Evolutionary conservation across 148 eudicot genomes (phyloP), one percentile per base, ranked within the genome.

Genomic region (Rhododendron griersonianum): DNA sequence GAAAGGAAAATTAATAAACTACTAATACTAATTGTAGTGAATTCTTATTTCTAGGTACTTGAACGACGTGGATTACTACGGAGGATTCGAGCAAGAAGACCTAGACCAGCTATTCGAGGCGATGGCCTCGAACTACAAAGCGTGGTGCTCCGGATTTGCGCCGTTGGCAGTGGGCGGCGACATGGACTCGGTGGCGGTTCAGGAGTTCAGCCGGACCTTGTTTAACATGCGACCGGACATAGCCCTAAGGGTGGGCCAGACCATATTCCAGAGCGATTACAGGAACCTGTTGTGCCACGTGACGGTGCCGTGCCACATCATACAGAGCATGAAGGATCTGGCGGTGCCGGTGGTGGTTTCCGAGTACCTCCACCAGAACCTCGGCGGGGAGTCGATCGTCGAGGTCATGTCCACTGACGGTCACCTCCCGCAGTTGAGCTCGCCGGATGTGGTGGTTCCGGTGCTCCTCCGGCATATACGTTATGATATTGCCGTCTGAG

Each of bases 141-240:
- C 95, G 11, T 96, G 99, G 99, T 92, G 95, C 82, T 86, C 91
- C 0, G 98, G 98, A 0, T 96, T 95, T 50, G 99, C 98, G 11
- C 99, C 99, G 0, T 78, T 96, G 47, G 94, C 92, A 0, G 95
- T 96, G 6, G 99, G 99, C 0, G 98, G 95, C 1, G 99, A 96
- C 87, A 94, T 96, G 96, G 96, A 96, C n/a, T 95, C 96, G 0
- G 93, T 91, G 21, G 94, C 95, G 28, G 96, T 96, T 57, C 99
- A 96, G 85, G 99, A 96, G 82, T 96, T 95, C 84, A 94, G 99
- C 86, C 90, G 99, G 48, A 96, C 98, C 11, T 74, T 96, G 41
- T 96, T 96, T 92, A 96, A 95, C 86, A 96, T 96, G 98, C 91
- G 99, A 48, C 99, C 99, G 0, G 99, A 96, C 83, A 96, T 96